phyloP scores from a whole-genome alignment of 2,329 filamentous ascomycete species.

The Sporothrix dimorphospora region DNA sequence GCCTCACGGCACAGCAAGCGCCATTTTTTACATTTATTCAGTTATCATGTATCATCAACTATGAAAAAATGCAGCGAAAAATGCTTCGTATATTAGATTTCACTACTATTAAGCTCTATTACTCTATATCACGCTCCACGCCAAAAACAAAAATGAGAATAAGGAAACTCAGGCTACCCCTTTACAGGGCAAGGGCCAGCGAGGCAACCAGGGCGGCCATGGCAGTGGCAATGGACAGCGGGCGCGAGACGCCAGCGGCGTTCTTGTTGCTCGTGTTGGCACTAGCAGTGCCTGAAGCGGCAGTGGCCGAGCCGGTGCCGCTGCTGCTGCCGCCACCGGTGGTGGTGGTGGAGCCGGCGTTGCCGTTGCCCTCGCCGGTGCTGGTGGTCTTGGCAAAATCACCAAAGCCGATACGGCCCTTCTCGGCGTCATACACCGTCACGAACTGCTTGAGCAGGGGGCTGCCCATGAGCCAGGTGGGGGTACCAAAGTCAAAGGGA shows the following conservation, averaged over 20 bases:
- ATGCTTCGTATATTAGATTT: background rate
- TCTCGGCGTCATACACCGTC: slow-evolving; percentile 41
- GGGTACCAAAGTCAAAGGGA: slow-evolving; percentile 26
- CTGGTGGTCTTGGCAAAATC: background rate
- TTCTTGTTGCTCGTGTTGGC: background rate
- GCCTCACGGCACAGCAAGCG: too few species aligned
- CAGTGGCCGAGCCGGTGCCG: background rate
- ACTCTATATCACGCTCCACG: background rate
- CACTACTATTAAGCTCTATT: background rate
- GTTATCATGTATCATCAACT: too few species aligned
- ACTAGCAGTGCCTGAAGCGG: background rate
- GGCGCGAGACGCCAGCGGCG: background rate
- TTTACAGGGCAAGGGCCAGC: slow-evolving; percentile 6
- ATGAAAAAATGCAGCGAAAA: background rate
- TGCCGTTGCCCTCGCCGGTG: background rate
- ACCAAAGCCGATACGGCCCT: slow-evolving; percentile 37
- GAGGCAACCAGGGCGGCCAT: background rate
- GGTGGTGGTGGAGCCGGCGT: background rate
- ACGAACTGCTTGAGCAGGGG: slow-evolving; percentile 43
- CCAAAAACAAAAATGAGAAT: background rate
- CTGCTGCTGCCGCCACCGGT: background rate
- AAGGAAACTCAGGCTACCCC: background rate
- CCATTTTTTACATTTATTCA: too few species aligned
- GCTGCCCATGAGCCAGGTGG: slow-evolving; percentile 40
- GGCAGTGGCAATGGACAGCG: background rate